These are phyloP conservation scores for Gossypium davidsonii DNA, from an alignment of 441 rosid species.

Conservation along the genomic window DNA sequence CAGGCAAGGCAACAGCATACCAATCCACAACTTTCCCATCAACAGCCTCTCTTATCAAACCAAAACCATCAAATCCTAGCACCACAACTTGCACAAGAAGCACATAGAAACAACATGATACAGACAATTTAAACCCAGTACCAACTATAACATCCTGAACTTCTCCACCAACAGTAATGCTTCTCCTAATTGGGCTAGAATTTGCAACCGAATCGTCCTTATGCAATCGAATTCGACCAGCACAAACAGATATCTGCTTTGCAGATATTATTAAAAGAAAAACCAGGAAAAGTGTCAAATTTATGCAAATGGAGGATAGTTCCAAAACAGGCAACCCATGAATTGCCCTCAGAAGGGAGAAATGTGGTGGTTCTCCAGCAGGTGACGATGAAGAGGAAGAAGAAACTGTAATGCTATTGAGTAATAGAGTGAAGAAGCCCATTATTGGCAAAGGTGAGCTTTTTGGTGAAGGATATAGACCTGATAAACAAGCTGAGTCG, in stretches of 20 bases:
- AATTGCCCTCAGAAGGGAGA: slow-evolving; percentile 29
- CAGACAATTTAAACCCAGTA: slow-evolving; percentile 53
- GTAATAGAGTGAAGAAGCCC: slow-evolving; percentile 33
- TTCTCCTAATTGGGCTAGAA: slow-evolving; percentile 41
- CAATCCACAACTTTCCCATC: slow-evolving; percentile 41
- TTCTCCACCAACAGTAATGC: slow-evolving; percentile 45
- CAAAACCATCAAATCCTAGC: slow-evolving; percentile 71
- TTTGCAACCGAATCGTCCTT: slow-evolving; percentile 57
- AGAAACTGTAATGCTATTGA: slow-evolving; percentile 30
- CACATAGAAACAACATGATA: slow-evolving; percentile 71
- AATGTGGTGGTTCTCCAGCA: slow-evolving; percentile 14
- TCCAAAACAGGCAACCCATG: slow-evolving; percentile 55
- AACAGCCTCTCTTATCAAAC: slow-evolving; percentile 43
- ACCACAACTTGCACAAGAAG: slow-evolving; percentile 60
- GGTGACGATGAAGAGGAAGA: slow-evolving; percentile 5
- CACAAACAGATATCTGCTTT: slow-evolving; percentile 58
- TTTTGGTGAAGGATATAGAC: not conserved
- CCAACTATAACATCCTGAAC: slow-evolving; percentile 40
- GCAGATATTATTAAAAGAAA: slow-evolving; percentile 64
- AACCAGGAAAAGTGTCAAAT: slow-evolving; percentile 58
- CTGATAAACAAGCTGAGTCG: slow-evolving; percentile 30
- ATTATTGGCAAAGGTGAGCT: slow-evolving; percentile 30
- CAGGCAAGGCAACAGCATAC: slow-evolving; percentile 53
- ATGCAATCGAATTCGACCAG: slow-evolving; percentile 47
- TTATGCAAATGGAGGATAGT: slow-evolving; percentile 63